Percentiles rank a stretch among this genome's conserved stretches.
Conservation (phyloP, 106 monocot genomes). For the Platanthera guangdongensis region DNA sequence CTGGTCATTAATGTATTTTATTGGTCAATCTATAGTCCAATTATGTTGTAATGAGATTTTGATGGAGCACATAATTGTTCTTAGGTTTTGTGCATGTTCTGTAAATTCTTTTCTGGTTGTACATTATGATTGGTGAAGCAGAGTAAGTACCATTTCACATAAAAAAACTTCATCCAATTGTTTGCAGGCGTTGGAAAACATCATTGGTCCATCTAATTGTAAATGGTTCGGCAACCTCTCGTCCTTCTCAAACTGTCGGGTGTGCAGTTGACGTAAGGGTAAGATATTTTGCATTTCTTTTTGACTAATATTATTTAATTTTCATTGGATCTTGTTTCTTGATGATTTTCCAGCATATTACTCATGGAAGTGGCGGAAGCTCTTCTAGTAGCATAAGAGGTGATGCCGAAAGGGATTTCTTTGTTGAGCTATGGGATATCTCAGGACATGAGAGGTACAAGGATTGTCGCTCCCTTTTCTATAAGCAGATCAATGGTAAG, state of each 20-base stretch:
- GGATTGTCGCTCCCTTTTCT: constrained; percentile 81
- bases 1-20: neutral
- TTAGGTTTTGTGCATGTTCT: neutral
- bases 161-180: neutral
- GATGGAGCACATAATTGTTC: neutral
- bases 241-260: constrained; percentile 78
- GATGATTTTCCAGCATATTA: constrained; percentile 54
- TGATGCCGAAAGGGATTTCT: constrained; percentile 77
- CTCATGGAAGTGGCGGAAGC: constrained; percentile 67
- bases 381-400: constrained; percentile 71
- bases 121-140: neutral
- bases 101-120: neutral
- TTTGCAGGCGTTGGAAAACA: constrained; percentile 77
- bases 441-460: constrained; percentile 91
- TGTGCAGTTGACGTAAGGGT: constrained; percentile 77
- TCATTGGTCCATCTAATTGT: constrained; percentile 76
- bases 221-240: constrained; percentile 53
- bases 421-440: constrained; percentile 95
- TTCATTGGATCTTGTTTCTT: neutral
- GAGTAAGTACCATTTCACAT: neutral
- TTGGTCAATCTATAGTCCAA: neutral
- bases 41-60: neutral
- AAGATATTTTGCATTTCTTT: constrained; percentile 7
- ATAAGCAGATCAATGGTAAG: constrained; percentile 85
- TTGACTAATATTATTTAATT: neutral